Percentiles rank a stretch among this genome's conserved stretches.
These are phyloP conservation scores for Moesziomyces parantarcticus DNA, from an alignment of 1,284 basidiomycete species.

Conservation along the genomic window DNA sequence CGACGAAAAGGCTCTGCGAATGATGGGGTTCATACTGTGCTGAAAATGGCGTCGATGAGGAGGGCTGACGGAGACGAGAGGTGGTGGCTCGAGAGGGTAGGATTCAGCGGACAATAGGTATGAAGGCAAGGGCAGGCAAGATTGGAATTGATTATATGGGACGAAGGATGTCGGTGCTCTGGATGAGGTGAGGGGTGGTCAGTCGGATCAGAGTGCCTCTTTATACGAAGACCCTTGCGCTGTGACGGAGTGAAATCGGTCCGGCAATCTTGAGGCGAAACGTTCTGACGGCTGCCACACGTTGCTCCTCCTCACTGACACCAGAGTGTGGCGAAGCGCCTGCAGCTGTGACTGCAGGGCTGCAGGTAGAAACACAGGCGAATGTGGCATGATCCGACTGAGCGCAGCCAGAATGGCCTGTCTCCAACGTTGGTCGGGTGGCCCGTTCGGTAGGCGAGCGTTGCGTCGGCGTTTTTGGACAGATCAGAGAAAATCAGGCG, in stretches of 20 bases:
- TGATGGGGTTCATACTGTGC: constrained; percentile 23
- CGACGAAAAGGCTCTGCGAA: constrained; percentile 37
- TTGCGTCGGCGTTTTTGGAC: constrained; percentile 23
- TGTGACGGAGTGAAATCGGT: not conserved
- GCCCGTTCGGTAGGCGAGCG: too few relatives aligned
- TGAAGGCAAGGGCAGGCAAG: not conserved
- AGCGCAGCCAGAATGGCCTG: not conserved
- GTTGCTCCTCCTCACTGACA: not conserved
- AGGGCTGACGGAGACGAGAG: not conserved
- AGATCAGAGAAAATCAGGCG: constrained; percentile 1
- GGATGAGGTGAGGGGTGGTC: too few relatives aligned
- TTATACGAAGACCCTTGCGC: not conserved
- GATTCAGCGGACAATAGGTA: not conserved
- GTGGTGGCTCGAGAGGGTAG: not conserved
- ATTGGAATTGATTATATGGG: not conserved
- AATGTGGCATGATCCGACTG: not conserved
- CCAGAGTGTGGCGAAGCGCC: too few relatives aligned
- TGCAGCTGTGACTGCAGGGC: not conserved
- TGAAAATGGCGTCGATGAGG: not conserved
- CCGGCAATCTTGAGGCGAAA: not conserved
- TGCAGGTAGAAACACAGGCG: not conserved
- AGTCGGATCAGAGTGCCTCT: not conserved
- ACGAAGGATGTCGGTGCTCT: not conserved
- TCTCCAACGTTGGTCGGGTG: not conserved
- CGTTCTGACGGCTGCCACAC: too few relatives aligned